Evolutionary conservation across 2,329 filamentous ascomycete genomes (phyloP).

Genomic region (Ophiostoma novo-ulmi): DNA sequence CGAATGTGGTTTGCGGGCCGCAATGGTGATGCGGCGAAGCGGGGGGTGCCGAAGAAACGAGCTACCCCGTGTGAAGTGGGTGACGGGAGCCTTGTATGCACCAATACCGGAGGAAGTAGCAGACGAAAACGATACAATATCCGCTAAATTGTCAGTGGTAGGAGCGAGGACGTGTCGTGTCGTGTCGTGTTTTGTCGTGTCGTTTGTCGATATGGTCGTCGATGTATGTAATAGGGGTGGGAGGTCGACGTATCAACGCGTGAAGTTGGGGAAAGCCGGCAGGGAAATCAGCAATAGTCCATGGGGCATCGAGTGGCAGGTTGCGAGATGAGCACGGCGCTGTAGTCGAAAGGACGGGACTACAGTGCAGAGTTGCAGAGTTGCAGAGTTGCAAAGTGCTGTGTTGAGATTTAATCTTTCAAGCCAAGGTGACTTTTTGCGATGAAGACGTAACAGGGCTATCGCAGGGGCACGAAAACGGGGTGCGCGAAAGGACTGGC

Average conservation of each 20-base stretch:
- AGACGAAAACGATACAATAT: neutral
- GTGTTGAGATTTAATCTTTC: neutral
- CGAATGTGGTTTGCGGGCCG: neutral
- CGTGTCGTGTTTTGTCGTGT: neutral
- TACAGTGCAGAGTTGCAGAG: neutral
- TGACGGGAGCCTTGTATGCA: neutral
- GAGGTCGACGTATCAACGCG: neutral
- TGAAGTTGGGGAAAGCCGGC: constrained; percentile 19
- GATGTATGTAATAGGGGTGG: neutral
- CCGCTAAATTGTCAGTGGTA: neutral
- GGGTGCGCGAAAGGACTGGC: neutral
- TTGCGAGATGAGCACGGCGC: neutral
- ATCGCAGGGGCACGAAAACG: neutral
- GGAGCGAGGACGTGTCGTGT: neutral
- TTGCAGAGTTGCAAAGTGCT: neutral
- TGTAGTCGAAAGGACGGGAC: neutral
- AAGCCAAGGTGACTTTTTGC: neutral
- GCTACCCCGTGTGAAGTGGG: constrained; percentile 1
- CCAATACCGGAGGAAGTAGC: neutral
- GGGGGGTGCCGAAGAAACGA: constrained; percentile 7
- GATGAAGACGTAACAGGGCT: neutral
- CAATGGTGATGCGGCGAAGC: neutral
- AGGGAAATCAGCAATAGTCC: neutral
- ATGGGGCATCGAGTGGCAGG: constrained; percentile 10
- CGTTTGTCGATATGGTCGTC: neutral